Base-by-base conservation (phyloP, 2,329 filamentous ascomycete genomes). In the Pseudocercospora ulei region DNA sequence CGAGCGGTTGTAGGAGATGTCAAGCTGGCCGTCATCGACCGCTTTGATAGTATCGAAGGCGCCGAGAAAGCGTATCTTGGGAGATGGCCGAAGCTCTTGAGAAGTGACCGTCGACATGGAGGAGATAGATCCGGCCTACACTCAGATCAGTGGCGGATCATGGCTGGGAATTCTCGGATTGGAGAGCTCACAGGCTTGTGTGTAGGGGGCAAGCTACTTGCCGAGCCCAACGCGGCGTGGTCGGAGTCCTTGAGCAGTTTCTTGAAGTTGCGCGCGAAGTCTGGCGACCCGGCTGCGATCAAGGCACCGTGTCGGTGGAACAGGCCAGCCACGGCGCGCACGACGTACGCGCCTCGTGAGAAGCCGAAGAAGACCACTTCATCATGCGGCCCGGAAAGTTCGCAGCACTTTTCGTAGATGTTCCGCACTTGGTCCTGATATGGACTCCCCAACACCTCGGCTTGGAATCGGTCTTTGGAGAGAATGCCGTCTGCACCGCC, bases 341-440 rank as follows among this genome's bases (percentile, higher is more conserved):
- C 58, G 4, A 65, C 57, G 50, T 56, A 65, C 1, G 62, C 62
- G 9, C 64, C 64, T 27, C 62, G 56, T 19, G 61, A 61, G 43
- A 62, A 62, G 6, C 62, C 64, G 25, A 60, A 65, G 5, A 67
- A 44, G 51, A 60, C 65, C 1, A 66, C 41, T 40, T 67, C 62
- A 41, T 65, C 61, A 35, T 55, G 28, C 8, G 28, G 19, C 14
- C 43, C 42, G 2, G 18, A 33, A 5, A 54, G 41, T 14, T 43
- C 35, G 28, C 43, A 50, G 35, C 51, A 54, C n/a, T 36, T 35
- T 12, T 51, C 47, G 31, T 54, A 54, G 5, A 51, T 44, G 8
- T 53, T 44, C 20, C 50, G 46, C 7, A 54, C 46, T 26, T 49
- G 47, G 38, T 52, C 43, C 7, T 44, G 24, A 30, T 50, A 48